Evolutionary conservation across 1,284 basidiomycete species (phyloP).

Genomic region (Fomitopsis betulina): DNA sequence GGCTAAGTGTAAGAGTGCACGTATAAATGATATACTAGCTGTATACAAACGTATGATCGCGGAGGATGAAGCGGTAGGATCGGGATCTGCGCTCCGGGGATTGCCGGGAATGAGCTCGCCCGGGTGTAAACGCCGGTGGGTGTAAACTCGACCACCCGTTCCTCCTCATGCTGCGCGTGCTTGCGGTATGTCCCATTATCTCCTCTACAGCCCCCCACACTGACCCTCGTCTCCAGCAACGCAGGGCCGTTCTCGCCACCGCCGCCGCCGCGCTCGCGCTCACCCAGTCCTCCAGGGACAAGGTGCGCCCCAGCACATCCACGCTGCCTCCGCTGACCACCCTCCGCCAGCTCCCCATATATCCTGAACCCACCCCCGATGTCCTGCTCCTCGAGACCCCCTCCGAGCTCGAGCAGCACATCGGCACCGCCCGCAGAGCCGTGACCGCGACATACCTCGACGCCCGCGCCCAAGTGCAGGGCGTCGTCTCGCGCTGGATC

Average conservation of each 20-base stretch:
- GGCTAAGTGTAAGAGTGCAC: too few relatives aligned
- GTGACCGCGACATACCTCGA: conserved; percentile 50
- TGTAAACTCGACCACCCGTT: not conserved
- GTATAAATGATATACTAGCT: too few relatives aligned
- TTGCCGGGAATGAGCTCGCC: not conserved
- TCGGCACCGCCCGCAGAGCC: conserved; percentile 60
- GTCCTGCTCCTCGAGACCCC: conserved; percentile 69
- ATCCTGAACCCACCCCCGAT: conserved; percentile 54
- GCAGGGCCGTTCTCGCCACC: conserved; percentile 14
- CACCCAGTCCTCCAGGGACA: conserved; percentile 16
- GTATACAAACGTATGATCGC: too few relatives aligned
- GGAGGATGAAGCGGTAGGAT: not conserved
- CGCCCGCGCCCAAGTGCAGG: conserved; percentile 62
- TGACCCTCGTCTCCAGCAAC: conserved; percentile 1
- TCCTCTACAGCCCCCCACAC: not conserved
- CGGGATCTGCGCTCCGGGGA: not conserved
- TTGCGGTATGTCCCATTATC: conserved; percentile 11
- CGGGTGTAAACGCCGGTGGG: not conserved
- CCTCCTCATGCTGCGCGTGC: conserved; percentile 1
- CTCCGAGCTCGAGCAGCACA: conserved; percentile 67
- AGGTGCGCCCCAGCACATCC: conserved; percentile 13
- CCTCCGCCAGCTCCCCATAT: conserved; percentile 70
- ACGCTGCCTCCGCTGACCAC: not conserved
- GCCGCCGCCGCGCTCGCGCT: conserved; percentile 18
- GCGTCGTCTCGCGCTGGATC: conserved; percentile 75